Evolutionary conservation across 2,329 filamentous ascomycete genomes (phyloP), one percentile per base, ranked within the genome.

Genomic region (Penicillium corylophilum): DNA sequence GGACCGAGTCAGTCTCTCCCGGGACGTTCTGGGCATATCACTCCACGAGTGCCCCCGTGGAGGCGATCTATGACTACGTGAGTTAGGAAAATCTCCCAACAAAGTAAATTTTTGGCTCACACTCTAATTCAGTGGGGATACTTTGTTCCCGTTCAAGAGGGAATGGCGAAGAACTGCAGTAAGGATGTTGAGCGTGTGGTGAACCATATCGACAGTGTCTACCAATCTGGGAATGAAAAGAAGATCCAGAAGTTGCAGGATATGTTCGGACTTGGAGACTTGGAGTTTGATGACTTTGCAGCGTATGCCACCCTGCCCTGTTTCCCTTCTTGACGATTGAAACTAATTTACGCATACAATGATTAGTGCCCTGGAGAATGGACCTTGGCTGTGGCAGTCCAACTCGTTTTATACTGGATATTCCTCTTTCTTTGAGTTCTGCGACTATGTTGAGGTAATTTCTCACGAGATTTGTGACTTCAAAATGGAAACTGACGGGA

Each of bases 21-120:
- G 82, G 79, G 6, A 83, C 80, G 0, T 81, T 82, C 66, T 84
- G 81, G 81, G 81, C 81, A 1, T 84, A 84, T 56, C 80, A 82
- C 64, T 71, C 81, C 3, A 80, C 78, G 26, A 80, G 77, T 62
- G 82, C 77, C 0, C 79, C 80, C 0, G 80, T 84, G 1, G 68
- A 85, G 58, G 77, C 78, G 1, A 75, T 84, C 29, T 74, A 76
- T 22, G 73, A 85, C 64, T 83, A 79, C 61, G 71, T 74, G 39
- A 33, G 62, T 53, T 40, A 9, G 12, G 2, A 5, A 9, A 20
- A 8, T 16, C 10, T 26, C 13, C 26, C 13, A 44, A 18, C 38
- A 2, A 22, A 38, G 13, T 24, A 24, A 7, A 5, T 7, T 24
- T 9, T 43, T 3, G 2, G 5, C 15, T 43, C 8, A 26, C 41